These are phyloP conservation scores for Luzula sylvatica DNA, from an alignment of 176 grass and related monocot genomes.

Conservation along the genomic window DNA sequence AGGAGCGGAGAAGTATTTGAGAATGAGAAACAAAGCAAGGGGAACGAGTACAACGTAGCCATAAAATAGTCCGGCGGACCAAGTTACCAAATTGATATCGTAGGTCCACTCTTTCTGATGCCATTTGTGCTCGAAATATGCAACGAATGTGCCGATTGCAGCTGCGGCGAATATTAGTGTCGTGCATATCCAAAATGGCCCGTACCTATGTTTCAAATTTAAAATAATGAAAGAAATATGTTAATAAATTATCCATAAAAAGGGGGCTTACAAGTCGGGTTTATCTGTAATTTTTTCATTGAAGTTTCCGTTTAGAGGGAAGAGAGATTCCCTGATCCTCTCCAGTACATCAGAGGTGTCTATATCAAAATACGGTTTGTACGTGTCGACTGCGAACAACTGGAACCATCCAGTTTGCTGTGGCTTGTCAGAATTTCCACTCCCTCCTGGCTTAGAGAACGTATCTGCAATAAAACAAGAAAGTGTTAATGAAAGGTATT, in stretches of 20 bases:
- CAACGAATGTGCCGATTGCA: constrained; percentile 93
- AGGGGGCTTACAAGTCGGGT: constrained; percentile 62
- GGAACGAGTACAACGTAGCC: constrained; percentile 91
- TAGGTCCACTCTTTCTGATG: constrained; percentile 94
- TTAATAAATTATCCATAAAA: too few species aligned
- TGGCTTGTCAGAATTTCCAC: constrained; percentile 39
- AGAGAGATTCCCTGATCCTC: constrained; percentile 86
- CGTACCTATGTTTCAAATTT: constrained; percentile 45
- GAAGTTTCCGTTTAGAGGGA: constrained; percentile 86
- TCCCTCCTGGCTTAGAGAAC: constrained; percentile 47
- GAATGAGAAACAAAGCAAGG: constrained; percentile 74
- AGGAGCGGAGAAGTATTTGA: constrained; percentile 97
- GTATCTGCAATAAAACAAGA: constrained; percentile 32
- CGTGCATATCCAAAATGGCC: constrained; percentile 97
- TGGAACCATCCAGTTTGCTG: constrained; percentile 70
- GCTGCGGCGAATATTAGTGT: constrained; percentile 91
- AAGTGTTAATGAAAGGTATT: too few species aligned
- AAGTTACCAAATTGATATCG: constrained; percentile 93
- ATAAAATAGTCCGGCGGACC: constrained; percentile 98
- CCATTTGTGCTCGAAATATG: constrained; percentile 88
- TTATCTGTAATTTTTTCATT: constrained; percentile 85
- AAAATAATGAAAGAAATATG: too few species aligned
- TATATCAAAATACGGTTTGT: constrained; percentile 85
- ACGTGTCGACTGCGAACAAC: constrained; percentile 67
- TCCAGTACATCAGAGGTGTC: constrained; percentile 88